Evolutionary conservation across 352 stramenopile genomes (phyloP).

Genomic region (Aphanomyces euteiches): DNA sequence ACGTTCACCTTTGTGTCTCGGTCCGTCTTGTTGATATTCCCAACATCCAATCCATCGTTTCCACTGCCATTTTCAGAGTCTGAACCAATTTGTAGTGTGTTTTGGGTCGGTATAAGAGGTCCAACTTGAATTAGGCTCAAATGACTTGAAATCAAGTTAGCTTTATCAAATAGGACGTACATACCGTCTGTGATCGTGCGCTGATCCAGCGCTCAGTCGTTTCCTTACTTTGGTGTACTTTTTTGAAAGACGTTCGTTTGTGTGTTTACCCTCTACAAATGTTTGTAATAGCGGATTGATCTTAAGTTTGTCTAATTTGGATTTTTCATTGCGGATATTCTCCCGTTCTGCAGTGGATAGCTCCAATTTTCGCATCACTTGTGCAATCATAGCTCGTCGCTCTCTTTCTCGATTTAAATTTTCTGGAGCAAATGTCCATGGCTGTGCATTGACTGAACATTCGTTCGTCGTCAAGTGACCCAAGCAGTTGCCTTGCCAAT

Average conservation of each 20-base stretch:
- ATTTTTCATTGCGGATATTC: constrained; percentile 41
- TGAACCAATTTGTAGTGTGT: no score
- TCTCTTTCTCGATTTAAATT: constrained; percentile 49
- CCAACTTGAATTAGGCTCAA: constrained; percentile 21
- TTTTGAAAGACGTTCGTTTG: not conserved
- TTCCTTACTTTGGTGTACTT: not conserved
- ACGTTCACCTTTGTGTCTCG: not conserved
- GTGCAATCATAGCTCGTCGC: constrained; percentile 38
- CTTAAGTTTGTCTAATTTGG: constrained; percentile 35
- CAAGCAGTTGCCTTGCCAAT: constrained; percentile 54
- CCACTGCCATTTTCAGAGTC: no score
- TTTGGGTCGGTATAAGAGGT: not conserved
- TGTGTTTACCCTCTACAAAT: not conserved
- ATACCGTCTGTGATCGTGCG: constrained; percentile 6
- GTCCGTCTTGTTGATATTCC: not conserved
- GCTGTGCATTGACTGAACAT: constrained; percentile 38
- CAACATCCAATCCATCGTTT: no score
- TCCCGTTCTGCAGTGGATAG: constrained; percentile 35
- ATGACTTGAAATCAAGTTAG: not conserved
- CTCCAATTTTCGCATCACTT: constrained; percentile 50
- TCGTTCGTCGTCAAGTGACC: constrained; percentile 66
- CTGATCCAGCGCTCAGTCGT: not conserved
- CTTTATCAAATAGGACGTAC: not conserved
- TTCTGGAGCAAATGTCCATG: constrained; percentile 57
- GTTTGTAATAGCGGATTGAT: constrained; percentile 13